Conservation (phyloP, 352 stramenopile species). For the Phytophthora boehmeriae region DNA sequence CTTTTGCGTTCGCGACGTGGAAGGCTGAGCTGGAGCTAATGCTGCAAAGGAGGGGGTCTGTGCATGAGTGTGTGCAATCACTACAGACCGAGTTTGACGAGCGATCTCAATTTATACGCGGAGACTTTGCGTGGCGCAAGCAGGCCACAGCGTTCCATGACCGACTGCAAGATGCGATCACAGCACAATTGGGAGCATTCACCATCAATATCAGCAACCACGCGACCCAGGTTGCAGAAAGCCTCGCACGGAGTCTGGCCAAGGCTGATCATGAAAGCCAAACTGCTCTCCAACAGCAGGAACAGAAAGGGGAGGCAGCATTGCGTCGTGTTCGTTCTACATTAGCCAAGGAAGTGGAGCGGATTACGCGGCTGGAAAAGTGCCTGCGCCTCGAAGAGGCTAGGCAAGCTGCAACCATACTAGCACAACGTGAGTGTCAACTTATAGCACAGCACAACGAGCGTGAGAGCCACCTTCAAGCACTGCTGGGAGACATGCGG, state of each 20-base stretch:
- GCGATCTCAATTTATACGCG: constrained; percentile 58
- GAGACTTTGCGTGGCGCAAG: constrained; percentile 68
- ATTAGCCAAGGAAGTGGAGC: constrained; percentile 69
- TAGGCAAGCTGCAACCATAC: constrained; percentile 51
- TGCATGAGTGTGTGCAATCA: constrained; percentile 39
- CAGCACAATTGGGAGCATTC: constrained; percentile 27
- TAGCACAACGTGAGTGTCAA: constrained; percentile 51
- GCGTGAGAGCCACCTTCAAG: constrained; percentile 53
- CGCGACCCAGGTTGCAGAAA: constrained; percentile 36
- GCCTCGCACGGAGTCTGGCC: constrained; percentile 45
- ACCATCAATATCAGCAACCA: constrained; percentile 31
- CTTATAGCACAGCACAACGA: constrained; percentile 46
- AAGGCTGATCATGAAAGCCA: constrained; percentile 40
- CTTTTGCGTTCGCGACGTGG: constrained; percentile 43
- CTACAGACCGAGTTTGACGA: constrained; percentile 64
- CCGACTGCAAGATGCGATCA: constrained; percentile 48
- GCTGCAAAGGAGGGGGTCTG: constrained; percentile 24
- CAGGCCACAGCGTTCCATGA: constrained; percentile 56
- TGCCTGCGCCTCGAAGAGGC: constrained; percentile 68
- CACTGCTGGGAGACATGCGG: constrained; percentile 53
- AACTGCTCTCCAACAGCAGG: constrained; percentile 44
- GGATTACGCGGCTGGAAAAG: constrained; percentile 61
- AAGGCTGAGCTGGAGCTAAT: constrained; percentile 39
- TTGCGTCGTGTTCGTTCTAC: constrained; percentile 52
- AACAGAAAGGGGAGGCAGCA: constrained; percentile 56